Evolutionary conservation across 768 basidiomycete species (phyloP).

Genomic region (Kondoa subrosea): DNA sequence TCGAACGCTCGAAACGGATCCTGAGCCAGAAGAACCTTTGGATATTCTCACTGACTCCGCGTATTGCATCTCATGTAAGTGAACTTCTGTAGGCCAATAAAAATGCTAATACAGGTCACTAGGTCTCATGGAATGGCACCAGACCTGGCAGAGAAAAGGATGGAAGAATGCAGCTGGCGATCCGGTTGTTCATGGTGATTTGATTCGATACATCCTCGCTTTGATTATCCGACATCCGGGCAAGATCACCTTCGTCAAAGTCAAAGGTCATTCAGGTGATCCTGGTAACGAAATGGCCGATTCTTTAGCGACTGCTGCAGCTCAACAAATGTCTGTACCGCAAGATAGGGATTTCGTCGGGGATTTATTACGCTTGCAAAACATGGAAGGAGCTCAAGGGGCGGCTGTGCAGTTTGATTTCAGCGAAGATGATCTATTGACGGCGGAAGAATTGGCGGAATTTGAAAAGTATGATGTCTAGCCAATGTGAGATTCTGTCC

Average conservation of each 20-base stretch:
- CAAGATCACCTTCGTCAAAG: background rate
- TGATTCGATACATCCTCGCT: background rate
- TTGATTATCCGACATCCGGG: background rate
- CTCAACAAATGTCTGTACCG: background rate
- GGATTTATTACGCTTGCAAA: background rate
- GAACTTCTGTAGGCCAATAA: too few relatives aligned
- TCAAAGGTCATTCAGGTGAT: conserved; percentile 9
- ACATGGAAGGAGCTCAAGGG: background rate
- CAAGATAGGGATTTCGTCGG: background rate
- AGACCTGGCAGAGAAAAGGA: background rate
- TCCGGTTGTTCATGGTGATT: background rate
- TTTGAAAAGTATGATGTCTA: too few relatives aligned
- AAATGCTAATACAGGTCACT: too few relatives aligned
- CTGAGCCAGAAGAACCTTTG: background rate
- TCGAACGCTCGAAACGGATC: conserved; percentile 4
- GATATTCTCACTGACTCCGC: conserved; percentile 8
- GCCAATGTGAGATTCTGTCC: too few relatives aligned
- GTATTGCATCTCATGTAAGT: conserved; percentile 6
- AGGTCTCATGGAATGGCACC: conserved; percentile 3
- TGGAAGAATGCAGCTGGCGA: conserved; percentile 1
- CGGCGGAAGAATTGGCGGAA: background rate
- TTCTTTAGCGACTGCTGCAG: background rate
- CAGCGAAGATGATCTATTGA: background rate
- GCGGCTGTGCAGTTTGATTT: background rate
- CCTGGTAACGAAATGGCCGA: conserved; percentile 8